Percentiles rank a stretch among this genome's conserved stretches.
Conservation (phyloP, 305 asterid genomes). For the Fraxinus angustifolia region DNA sequence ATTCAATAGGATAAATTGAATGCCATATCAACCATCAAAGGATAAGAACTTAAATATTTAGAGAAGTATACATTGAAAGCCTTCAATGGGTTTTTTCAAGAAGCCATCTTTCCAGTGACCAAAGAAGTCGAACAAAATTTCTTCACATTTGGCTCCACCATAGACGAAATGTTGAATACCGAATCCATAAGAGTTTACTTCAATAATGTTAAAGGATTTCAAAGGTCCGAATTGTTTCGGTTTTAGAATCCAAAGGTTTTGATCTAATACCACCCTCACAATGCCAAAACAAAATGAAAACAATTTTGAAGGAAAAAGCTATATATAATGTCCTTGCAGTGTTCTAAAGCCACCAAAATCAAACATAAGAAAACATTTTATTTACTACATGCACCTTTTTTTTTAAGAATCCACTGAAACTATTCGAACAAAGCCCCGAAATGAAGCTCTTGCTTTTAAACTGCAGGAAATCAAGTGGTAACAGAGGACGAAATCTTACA, state of each 20-base stretch:
- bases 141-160: neutral
- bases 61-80: neutral
- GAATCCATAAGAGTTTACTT: neutral
- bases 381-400: neutral
- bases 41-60: neutral
- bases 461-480: constrained; percentile 11
- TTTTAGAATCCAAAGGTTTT: neutral
- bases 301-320: neutral
- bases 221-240: neutral
- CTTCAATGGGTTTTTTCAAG: neutral
- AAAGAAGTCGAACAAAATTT: neutral
- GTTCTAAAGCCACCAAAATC: neutral
- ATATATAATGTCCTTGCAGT: neutral
- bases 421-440: neutral
- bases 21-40: neutral
- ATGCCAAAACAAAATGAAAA: neutral
- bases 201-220: neutral
- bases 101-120: neutral
- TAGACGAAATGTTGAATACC: neutral
- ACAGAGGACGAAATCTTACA: constrained; percentile 47
- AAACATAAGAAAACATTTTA: neutral
- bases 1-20: neutral
- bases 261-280: neutral
- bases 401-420: neutral
- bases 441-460: neutral